phyloP scores from a whole-genome alignment of 805 yeast genomes.

The Saturnispora kantuleensis region DNA sequence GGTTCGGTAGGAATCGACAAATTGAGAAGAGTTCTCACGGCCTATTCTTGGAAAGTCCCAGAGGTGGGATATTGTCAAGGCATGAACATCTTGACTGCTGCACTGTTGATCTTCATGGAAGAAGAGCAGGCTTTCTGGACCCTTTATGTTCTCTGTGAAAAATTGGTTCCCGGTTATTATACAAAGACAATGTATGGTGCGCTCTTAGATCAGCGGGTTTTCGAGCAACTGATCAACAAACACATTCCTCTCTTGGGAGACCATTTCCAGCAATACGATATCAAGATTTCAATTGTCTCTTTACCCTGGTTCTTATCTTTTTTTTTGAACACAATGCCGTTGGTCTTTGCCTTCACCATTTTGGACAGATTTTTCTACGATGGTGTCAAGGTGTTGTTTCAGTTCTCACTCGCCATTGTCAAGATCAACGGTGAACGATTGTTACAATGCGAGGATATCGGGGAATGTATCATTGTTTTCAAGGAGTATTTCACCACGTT shows the following conservation, averaged over 20 bases:
- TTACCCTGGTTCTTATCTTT: conserved; percentile 93
- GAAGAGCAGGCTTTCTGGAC: conserved; percentile 99
- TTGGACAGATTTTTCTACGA: conserved; percentile 83
- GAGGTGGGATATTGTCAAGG: conserved; percentile 98
- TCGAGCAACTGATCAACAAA: conserved; percentile 80
- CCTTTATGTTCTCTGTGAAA: conserved; percentile 68
- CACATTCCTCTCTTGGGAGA: conserved; percentile 85
- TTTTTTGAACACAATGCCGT: conserved; percentile 87
- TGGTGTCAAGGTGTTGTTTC: conserved; percentile 84
- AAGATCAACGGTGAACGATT: conserved; percentile 81
- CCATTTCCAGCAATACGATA: conserved; percentile 69
- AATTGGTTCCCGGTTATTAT: conserved; percentile 88
- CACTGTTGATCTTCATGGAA: conserved; percentile 70
- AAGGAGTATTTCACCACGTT: conserved; percentile 72
- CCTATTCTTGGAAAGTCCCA: conserved; percentile 94
- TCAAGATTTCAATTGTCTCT: conserved; percentile 86
- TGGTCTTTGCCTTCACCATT: conserved; percentile 85
- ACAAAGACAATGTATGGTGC: conserved; percentile 98
- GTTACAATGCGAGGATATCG: conserved; percentile 78
- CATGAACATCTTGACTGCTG: conserved; percentile 89
- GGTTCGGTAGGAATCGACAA: conserved; percentile 74
- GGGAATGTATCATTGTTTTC: conserved; percentile 75
- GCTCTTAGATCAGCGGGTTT: conserved; percentile 83
- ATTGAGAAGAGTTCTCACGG: conserved; percentile 78
- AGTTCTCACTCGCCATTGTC: conserved; percentile 85